These are phyloP conservation scores for Escallonia rubra DNA, from an alignment of 129 eudicot species.

Conservation along the genomic window DNA sequence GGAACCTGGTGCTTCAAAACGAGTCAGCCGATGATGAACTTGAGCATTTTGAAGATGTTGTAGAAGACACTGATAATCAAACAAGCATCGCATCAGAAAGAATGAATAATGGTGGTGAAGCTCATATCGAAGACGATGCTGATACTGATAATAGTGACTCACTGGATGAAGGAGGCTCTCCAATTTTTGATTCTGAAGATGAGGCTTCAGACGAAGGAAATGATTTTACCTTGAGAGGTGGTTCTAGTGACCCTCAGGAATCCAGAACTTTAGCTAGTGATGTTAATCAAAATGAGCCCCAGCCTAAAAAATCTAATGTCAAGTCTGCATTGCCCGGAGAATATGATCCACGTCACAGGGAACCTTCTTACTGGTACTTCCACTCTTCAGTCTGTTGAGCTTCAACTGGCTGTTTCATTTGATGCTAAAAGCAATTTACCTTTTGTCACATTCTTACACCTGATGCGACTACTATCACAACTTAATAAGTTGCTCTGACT, in stretches of 20 bases:
- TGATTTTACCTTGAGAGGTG: constrained; percentile 35
- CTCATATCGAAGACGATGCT: constrained; percentile 7
- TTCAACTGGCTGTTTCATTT: not conserved
- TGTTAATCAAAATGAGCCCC: constrained; percentile 18
- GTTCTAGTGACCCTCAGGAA: constrained; percentile 24
- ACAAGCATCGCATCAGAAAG: constrained; percentile 10
- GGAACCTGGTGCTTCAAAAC: constrained; percentile 89
- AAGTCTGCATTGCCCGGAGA: constrained; percentile 67
- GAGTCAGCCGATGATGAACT: constrained; percentile 92
- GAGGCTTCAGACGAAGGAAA: constrained; percentile 51
- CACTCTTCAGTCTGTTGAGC: not conserved
- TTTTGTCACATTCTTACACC: too few relatives aligned
- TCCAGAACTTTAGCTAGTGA: constrained; percentile 19
- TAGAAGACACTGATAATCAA: constrained; percentile 46
- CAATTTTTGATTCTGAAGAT: constrained; percentile 55
- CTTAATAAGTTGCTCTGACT: too few relatives aligned
- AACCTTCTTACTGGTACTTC: constrained; percentile 72
- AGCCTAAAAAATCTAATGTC: constrained; percentile 22
- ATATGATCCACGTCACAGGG: constrained; percentile 82
- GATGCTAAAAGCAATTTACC: too few relatives aligned
- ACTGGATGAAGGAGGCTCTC: constrained; percentile 38
- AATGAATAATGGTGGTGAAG: constrained; percentile 19
- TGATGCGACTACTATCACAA: too few relatives aligned
- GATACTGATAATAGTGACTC: constrained; percentile 33
- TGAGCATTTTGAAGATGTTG: constrained; percentile 88